Evolutionary conservation across 176 grass and related monocot species (phyloP).

Genomic region (Miscanthus lutarioriparius): DNA sequence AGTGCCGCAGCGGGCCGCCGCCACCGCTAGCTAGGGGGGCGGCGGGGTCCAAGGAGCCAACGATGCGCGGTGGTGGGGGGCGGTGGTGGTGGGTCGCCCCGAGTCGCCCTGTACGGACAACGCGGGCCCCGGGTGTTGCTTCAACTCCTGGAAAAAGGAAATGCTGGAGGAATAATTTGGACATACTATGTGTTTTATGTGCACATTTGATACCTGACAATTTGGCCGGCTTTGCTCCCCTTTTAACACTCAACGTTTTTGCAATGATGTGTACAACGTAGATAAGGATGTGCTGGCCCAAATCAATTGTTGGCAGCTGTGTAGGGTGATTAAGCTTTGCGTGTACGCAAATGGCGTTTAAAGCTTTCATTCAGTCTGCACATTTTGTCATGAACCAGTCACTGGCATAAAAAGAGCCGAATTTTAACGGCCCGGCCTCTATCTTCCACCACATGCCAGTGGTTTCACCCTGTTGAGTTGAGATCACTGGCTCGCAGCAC

Average conservation of each 20-base stretch:
- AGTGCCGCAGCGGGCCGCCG: too few species aligned
- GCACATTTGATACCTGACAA: slow-evolving; percentile 23
- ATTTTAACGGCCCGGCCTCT: neutral
- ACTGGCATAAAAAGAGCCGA: neutral
- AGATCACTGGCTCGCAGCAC: too few species aligned
- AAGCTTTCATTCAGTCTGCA: neutral
- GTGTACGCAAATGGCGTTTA: neutral
- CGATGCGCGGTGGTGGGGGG: too few species aligned
- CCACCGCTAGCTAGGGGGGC: too few species aligned
- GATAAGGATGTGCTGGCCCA: neutral
- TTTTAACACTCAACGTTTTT: neutral
- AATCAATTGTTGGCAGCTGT: neutral
- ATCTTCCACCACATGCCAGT: neutral
- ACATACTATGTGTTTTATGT: neutral
- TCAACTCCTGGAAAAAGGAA: neutral
- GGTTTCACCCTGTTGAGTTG: too few species aligned
- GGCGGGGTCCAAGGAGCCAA: too few species aligned
- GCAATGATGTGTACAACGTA: neutral
- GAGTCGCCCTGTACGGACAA: too few species aligned
- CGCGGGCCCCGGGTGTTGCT: too few species aligned
- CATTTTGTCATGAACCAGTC: neutral
- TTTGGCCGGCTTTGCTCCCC: neutral
- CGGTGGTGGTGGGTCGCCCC: too few species aligned
- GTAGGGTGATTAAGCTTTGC: neutral
- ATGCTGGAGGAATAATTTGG: neutral